Evolutionary conservation across 768 basidiomycete species (phyloP).

Genomic region (Panaeolus papilionaceus): DNA sequence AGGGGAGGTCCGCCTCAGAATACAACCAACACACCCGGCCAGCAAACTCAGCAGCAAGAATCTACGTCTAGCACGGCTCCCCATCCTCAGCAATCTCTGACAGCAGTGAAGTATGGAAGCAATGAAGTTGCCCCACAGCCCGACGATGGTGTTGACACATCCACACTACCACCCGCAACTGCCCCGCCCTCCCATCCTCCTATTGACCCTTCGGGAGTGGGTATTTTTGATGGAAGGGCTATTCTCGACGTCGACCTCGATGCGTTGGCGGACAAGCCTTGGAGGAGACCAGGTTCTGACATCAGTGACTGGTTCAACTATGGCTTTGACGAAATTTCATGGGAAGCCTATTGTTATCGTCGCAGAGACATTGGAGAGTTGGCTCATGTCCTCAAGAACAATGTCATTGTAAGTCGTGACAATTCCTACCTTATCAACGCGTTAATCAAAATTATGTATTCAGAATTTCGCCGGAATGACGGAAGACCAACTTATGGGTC

Average conservation of each 20-base stretch:
- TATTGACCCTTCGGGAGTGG: constrained; percentile 72
- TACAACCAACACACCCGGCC: constrained; percentile 24
- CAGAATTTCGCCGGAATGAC: constrained; percentile 85
- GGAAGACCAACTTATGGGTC: constrained; percentile 78
- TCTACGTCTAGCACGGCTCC: constrained; percentile 15
- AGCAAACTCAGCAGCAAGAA: constrained; percentile 24
- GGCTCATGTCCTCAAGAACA: constrained; percentile 80
- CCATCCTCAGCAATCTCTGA: constrained; percentile 24
- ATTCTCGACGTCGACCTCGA: constrained; percentile 86
- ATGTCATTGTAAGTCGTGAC: constrained; percentile 70
- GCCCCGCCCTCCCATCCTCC: constrained; percentile 84
- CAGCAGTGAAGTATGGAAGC: constrained; percentile 14
- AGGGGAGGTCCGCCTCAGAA: constrained; percentile 52
- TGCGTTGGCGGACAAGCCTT: constrained; percentile 81
- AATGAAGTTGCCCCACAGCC: constrained; percentile 23
- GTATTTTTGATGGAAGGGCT: constrained; percentile 73
- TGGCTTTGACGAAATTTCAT: constrained; percentile 96
- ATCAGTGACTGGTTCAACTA: constrained; percentile 99
- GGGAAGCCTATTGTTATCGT: constrained; percentile 91
- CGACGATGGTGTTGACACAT: constrained; percentile 67
- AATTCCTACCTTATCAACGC: constrained; percentile 6
- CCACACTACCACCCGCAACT: constrained; percentile 64
- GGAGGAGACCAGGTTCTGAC: constrained; percentile 92
- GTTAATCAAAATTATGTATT: constrained; percentile 19
- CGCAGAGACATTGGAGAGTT: constrained; percentile 82